Evolutionary conservation across 2,329 filamentous ascomycete genomes (phyloP), one percentile per base, ranked within the genome.

Genomic region (Xylaria multiplex): DNA sequence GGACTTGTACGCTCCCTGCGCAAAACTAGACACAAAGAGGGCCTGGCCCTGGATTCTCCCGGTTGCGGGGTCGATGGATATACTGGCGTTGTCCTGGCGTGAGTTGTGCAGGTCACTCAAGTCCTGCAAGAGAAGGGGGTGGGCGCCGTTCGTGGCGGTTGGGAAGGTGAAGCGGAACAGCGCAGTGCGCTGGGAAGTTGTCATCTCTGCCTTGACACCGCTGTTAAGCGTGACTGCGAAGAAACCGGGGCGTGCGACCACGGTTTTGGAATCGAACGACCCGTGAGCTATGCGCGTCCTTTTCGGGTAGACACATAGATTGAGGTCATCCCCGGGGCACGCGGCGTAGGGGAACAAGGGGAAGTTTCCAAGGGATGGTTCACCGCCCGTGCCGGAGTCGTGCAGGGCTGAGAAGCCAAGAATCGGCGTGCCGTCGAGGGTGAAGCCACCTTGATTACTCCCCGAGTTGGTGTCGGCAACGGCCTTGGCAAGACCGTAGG

Each of bases 321-420:
- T 81, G 60, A 93, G 77, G 45, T 88, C 84, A 66, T 91, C 86
- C 14, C 80, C 83, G 0, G 84, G 81, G 69, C 91, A 93, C 46
- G 82, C 81, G 3, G 85, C 79, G 67, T 91, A 90, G 0, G 90
- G 84, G 69, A 93, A 93, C 1, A 93, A 80, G 0, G 91, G 88
- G 59, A 93, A 93, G 73, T 92, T 92, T 14, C 90, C 91, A 16
- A 93, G 79, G 3, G 88, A 92, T 0, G 90, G 86, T 1, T 79
- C 77, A 7, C 82, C 82, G 24, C 86, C 86, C 0, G 85, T 88
- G 0, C 86, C 86, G 1, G 83, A 86, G 72, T 88, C 86, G 73
- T 88, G 86, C 79, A 88, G 81, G 43, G 83, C 81, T 13, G 83
- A 86, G 76, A 88, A 88, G 14, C 86, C 87, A 4, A 81, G 82